These are phyloP conservation scores for Starmerella davenportii DNA, from an alignment of 805 yeast species.

Conservation along the genomic window DNA sequence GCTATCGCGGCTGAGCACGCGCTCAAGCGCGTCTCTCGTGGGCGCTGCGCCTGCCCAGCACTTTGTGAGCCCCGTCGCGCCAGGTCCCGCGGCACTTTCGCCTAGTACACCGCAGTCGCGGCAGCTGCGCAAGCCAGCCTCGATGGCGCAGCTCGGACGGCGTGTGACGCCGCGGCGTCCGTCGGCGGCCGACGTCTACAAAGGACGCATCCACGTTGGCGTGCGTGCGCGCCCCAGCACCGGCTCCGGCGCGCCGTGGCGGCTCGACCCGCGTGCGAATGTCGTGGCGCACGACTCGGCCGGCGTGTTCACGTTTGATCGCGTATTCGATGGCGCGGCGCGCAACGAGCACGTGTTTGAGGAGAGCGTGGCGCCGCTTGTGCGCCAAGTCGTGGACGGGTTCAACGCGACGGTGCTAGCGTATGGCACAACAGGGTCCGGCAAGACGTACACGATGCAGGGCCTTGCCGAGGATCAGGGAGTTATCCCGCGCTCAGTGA, in stretches of 20 bases:
- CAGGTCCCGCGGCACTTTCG: no score
- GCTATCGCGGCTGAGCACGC: no score
- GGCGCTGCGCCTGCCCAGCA: no score
- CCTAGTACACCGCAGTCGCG: no score
- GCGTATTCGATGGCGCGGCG: slow-evolving; percentile 45
- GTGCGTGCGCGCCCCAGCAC: slow-evolving; percentile 58
- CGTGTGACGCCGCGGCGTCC: slow-evolving; percentile 7
- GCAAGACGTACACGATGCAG: slow-evolving; percentile 76
- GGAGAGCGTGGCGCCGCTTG: slow-evolving; percentile 35
- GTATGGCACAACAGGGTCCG: slow-evolving; percentile 88
- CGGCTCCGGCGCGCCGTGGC: slow-evolving; percentile 3
- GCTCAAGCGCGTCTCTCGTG: no score
- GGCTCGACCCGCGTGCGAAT: slow-evolving; percentile 2
- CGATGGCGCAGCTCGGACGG: no score
- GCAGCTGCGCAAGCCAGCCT: no score
- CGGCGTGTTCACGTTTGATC: slow-evolving; percentile 58
- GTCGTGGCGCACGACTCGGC: slow-evolving; percentile 21
- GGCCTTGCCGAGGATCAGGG: slow-evolving; percentile 49
- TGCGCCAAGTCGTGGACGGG: slow-evolving; percentile 44
- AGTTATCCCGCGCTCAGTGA: slow-evolving; percentile 49
- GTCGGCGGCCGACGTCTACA: slow-evolving; percentile 24
- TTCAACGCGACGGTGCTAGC: slow-evolving; percentile 83
- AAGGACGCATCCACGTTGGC: slow-evolving; percentile 59
- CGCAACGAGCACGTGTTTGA: slow-evolving; percentile 46
- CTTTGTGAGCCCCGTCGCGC: no score